phyloP scores from a whole-genome alignment of 2,329 filamentous ascomycete species.

The Microcera coccophila region DNA sequence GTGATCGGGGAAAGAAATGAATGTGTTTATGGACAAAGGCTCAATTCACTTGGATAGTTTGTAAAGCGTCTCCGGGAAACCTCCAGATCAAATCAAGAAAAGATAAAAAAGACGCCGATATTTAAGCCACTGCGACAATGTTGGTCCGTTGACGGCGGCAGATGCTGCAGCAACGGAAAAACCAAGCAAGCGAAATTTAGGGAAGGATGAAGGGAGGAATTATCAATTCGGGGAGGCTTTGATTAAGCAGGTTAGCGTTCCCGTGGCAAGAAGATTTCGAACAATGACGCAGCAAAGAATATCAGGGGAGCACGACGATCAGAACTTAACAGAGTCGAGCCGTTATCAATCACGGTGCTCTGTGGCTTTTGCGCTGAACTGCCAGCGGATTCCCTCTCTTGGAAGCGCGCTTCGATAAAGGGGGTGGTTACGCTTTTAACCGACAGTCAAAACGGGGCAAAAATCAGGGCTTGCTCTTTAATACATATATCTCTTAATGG shows the following conservation, averaged over 20 bases:
- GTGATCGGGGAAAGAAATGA: not conserved
- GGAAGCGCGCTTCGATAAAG: constrained; percentile 12
- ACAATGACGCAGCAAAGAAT: constrained; percentile 10
- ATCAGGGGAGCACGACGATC: constrained; percentile 16
- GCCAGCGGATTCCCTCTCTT: constrained; percentile 12
- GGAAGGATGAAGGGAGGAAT: constrained; percentile 5
- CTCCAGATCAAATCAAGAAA: not conserved
- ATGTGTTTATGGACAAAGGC: not conserved
- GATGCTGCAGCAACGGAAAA: constrained; percentile 7
- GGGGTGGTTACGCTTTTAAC: too few relatives aligned
- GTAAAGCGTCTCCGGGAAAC: not conserved
- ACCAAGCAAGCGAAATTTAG: constrained; percentile 1
- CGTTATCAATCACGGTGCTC: constrained; percentile 11
- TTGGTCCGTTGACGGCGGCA: constrained; percentile 3
- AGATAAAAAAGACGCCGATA: not conserved
- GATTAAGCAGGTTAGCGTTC: not conserved
- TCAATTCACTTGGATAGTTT: not conserved
- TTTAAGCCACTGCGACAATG: constrained; percentile 1
- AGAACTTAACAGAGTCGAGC: constrained; percentile 15
- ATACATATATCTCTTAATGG: constrained; percentile 14
- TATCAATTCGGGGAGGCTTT: not conserved
- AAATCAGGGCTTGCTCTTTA: constrained; percentile 4
- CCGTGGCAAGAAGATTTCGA: constrained; percentile 4
- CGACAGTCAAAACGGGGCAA: constrained; percentile 17
- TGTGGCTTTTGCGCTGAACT: constrained; percentile 20